Evolutionary conservation across 2,329 filamentous ascomycete species (phyloP).

Genomic region (Aquanectria penicillioides): DNA sequence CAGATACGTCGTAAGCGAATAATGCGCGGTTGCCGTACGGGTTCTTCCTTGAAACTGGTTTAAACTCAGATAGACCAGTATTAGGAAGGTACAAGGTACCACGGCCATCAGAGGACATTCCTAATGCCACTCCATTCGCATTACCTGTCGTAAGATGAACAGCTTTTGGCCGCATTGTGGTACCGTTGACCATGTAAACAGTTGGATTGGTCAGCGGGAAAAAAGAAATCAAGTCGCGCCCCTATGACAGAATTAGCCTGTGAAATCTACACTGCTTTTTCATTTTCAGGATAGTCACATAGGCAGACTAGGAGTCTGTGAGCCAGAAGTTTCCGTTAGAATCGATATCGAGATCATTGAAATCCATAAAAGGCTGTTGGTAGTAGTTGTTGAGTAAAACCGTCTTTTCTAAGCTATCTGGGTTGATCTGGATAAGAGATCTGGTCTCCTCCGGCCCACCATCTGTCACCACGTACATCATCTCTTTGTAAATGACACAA

Average conservation of each 20-base stretch:
- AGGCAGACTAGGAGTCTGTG: slow-evolving; percentile 1
- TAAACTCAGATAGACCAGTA: slow-evolving; percentile 1
- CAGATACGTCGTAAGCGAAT: neutral
- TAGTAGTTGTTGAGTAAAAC: neutral
- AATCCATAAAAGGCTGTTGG: neutral
- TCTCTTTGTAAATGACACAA: neutral
- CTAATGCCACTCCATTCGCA: neutral
- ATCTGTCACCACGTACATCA: neutral
- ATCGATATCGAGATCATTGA: slow-evolving; percentile 3
- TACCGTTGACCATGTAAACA: neutral
- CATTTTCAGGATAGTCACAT: neutral
- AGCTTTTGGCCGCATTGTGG: slow-evolving; percentile 1
- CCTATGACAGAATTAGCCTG: too few relatives aligned
- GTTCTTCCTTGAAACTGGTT: slow-evolving; percentile 3
- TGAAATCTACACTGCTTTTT: too few relatives aligned
- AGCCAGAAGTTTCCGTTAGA: neutral
- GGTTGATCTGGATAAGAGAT: neutral
- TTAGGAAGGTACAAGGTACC: neutral
- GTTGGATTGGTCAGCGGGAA: neutral
- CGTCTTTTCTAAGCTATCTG: neutral
- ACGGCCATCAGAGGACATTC: neutral
- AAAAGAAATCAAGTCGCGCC: neutral
- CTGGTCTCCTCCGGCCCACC: neutral
- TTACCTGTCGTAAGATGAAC: slow-evolving; percentile 1
- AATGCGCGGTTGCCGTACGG: neutral